phyloP scores from a whole-genome alignment of 345 rosid species.

The Physaria fendleri region DNA sequence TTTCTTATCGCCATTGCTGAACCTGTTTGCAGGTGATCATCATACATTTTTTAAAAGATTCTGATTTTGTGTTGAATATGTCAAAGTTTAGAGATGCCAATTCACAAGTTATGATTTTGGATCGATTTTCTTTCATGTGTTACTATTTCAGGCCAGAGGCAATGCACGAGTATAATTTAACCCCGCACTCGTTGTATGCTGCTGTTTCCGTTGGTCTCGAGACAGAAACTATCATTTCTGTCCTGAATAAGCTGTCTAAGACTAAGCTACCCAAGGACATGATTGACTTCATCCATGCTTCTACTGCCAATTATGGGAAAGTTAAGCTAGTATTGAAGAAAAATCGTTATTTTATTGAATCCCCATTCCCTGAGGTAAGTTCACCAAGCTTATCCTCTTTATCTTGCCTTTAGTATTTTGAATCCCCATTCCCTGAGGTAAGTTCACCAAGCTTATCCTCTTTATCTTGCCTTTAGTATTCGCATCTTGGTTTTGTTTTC shows the following conservation, averaged over 20 bases:
- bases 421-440: conserved; percentile 91
- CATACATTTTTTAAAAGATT: neutral
- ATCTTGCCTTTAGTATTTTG: conserved; percentile 17
- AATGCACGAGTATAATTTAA: conserved; percentile 94
- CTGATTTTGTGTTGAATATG: neutral
- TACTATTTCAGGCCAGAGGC: conserved; percentile 72
- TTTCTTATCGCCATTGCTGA: conserved; percentile 96
- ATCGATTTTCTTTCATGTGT: neutral
- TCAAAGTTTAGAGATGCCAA: no score
- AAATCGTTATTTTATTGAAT: conserved; percentile 82
- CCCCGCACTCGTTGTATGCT: conserved; percentile 92
- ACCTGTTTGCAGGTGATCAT: conserved; percentile 94
- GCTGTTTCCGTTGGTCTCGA: conserved; percentile 96
- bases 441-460: no score
- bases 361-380: conserved; percentile 89
- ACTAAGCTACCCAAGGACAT: conserved; percentile 88
- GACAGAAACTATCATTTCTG: conserved; percentile 79
- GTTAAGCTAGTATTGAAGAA: conserved; percentile 95
- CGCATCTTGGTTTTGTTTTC: neutral
- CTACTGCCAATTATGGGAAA: conserved; percentile 96
- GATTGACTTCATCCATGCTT: conserved; percentile 74
- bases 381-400: no score
- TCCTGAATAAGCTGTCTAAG: conserved; percentile 84
- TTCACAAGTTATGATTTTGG: neutral
- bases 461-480: neutral